These are phyloP conservation scores for Rosa lucieae DNA, from an alignment of 306 rosid genomes.

Conservation along the genomic window DNA sequence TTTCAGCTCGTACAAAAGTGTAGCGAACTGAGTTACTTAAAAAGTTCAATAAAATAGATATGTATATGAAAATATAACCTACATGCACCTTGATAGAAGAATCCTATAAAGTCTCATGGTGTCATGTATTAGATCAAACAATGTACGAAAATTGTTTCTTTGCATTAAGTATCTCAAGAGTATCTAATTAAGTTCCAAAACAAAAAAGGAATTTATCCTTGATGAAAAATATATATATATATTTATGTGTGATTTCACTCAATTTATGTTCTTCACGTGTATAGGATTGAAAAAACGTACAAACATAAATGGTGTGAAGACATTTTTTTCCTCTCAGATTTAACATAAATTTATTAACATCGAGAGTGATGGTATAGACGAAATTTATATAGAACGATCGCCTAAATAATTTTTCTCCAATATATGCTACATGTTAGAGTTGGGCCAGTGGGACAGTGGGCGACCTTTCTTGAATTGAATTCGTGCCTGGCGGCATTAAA, in stretches of 20 bases:
- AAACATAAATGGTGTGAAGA: too few relatives aligned
- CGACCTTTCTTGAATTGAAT: not conserved
- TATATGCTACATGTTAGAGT: not conserved
- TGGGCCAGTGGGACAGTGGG: not conserved
- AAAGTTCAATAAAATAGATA: not conserved
- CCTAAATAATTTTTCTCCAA: not conserved
- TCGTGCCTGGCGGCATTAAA: not conserved
- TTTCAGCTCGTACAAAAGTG: not conserved
- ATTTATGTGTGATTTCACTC: too few relatives aligned
- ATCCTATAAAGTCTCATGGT: not conserved
- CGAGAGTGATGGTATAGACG: too few relatives aligned
- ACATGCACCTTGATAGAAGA: not conserved
- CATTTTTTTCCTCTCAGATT: too few relatives aligned
- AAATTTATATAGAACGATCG: not conserved
- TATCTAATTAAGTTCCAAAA: too few relatives aligned
- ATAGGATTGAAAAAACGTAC: too few relatives aligned
- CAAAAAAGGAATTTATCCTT: too few relatives aligned
- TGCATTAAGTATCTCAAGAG: too few relatives aligned
- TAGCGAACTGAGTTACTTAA: not conserved
- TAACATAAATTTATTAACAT: too few relatives aligned
- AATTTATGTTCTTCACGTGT: too few relatives aligned
- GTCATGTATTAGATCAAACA: not conserved
- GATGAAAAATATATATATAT: too few relatives aligned
- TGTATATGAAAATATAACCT: not conserved
- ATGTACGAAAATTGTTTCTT: too few relatives aligned